These are phyloP conservation scores for Coelastrella sp. DNA, from an alignment of 139 green algal genomes.

Conservation along the genomic window DNA sequence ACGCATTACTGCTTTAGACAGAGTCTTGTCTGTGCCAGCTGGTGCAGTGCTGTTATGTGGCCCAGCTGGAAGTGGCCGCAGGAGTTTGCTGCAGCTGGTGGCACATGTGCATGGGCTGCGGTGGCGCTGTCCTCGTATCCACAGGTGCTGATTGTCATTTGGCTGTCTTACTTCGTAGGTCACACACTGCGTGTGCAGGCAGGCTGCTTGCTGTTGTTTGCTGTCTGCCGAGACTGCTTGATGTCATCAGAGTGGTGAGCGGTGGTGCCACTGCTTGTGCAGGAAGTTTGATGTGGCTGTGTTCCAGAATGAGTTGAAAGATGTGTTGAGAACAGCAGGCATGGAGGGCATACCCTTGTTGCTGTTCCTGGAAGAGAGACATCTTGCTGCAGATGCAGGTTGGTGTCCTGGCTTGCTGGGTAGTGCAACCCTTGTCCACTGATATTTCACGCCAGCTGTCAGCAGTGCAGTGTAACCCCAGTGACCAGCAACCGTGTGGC, in stretches of 20 bases:
- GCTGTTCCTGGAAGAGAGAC: constrained; percentile 85
- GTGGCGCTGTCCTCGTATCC: constrained; percentile 70
- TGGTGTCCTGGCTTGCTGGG: not conserved
- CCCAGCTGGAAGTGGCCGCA: constrained; percentile 60
- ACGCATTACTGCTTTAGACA: constrained; percentile 72
- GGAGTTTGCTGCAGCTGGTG: constrained; percentile 66
- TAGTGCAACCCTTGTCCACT: no score
- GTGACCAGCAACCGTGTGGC: no score
- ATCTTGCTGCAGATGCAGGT: constrained; percentile 54
- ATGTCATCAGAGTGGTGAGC: no score
- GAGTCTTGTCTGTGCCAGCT: constrained; percentile 64
- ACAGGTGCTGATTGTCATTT: constrained; percentile 48
- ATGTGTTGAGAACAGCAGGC: constrained; percentile 63
- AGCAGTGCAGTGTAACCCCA: no score
- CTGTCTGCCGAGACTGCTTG: not conserved
- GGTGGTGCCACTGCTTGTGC: no score
- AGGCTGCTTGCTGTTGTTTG: not conserved
- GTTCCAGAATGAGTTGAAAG: constrained; percentile 81
- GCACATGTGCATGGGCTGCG: constrained; percentile 82
- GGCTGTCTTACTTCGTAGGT: no score
- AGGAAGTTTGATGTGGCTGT: constrained; percentile 69
- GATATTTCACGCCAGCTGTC: no score
- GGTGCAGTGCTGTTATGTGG: constrained; percentile 77
- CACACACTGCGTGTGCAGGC: no score
- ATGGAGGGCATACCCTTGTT: constrained; percentile 69